These are phyloP conservation scores for Aspergillus oerlinghausenensis DNA, from an alignment of 2,329 filamentous ascomycete genomes.

Conservation along the genomic window DNA sequence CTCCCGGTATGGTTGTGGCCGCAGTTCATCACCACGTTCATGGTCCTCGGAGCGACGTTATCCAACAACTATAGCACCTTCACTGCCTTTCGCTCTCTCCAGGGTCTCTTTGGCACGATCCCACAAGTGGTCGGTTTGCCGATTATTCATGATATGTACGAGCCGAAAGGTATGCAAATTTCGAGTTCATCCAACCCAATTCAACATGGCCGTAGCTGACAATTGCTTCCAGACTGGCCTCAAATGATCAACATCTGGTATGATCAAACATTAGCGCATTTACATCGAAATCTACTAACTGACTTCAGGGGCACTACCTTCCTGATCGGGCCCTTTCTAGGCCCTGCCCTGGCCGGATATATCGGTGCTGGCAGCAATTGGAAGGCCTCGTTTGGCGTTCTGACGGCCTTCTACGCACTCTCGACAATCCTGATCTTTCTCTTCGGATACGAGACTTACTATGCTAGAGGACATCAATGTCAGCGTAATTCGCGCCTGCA, in stretches of 20 bases:
- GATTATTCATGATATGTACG: conserved; percentile 39
- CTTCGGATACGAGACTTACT: conserved; percentile 34
- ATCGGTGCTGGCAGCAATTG: conserved; percentile 29
- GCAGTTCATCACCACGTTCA: conserved; percentile 34
- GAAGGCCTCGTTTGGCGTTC: conserved; percentile 30
- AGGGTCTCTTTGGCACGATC: conserved; percentile 36
- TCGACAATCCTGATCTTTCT: conserved; percentile 31
- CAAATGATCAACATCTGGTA: conserved; percentile 38
- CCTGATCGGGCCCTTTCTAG: conserved; percentile 34
- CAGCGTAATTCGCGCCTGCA: conserved; percentile 14
- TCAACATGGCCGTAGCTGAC: not conserved
- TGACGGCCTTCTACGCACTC: conserved; percentile 33
- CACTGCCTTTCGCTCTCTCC: conserved; percentile 35
- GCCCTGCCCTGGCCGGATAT: conserved; percentile 36
- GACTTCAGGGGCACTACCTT: conserved; percentile 31
- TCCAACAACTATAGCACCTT: conserved; percentile 38
- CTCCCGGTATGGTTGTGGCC: conserved; percentile 42
- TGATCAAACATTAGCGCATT: conserved; percentile 1
- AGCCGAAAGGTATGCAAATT: conserved; percentile 15
- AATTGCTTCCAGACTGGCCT: conserved; percentile 26
- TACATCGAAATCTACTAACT: no score
- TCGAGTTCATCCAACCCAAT: not conserved
- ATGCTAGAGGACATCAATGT: conserved; percentile 12
- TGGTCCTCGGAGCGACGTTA: conserved; percentile 37
- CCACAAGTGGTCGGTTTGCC: conserved; percentile 39